Percentiles rank a stretch among this genome's conserved stretches.
Evolutionary conservation across 2,329 filamentous ascomycete species (phyloP).

Genomic region (Triangularia setosa): DNA sequence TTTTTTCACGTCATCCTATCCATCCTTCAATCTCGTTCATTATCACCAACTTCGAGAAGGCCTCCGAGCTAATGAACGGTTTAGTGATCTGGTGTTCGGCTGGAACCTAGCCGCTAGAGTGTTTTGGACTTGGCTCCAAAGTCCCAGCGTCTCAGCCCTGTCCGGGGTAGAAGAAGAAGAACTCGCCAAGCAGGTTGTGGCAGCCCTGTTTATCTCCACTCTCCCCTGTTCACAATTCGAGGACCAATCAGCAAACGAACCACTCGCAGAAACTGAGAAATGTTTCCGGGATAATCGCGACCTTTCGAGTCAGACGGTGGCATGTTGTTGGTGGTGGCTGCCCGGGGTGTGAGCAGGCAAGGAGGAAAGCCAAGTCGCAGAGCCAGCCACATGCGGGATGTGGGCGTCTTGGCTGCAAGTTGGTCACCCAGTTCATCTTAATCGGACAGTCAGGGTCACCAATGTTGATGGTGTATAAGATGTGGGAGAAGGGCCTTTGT

Average conservation of each 20-base stretch:
- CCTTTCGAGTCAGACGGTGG: neutral
- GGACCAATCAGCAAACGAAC: neutral
- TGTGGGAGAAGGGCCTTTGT: neutral
- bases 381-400: slow-evolving; percentile 3
- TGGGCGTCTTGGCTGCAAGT: slow-evolving; percentile 2
- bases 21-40: neutral
- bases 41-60: neutral
- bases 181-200: slow-evolving; percentile 4
- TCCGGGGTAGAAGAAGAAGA: neutral
- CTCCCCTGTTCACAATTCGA: neutral
- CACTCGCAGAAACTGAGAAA: neutral
- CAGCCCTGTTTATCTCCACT: slow-evolving; percentile 15
- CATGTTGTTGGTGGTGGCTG: neutral
- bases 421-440: neutral
- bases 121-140: slow-evolving; percentile 1
- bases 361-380: neutral
- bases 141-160: slow-evolving; percentile 11
- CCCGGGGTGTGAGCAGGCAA: no score
- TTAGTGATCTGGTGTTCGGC: neutral
- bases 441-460: neutral
- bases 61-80: neutral
- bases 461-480: neutral
- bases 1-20: no score
- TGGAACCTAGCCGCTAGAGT: neutral
- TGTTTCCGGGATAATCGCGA: neutral